Conservation (phyloP, 192 early-diverging fungal species). For the Umbelopsis vinacea region DNA sequence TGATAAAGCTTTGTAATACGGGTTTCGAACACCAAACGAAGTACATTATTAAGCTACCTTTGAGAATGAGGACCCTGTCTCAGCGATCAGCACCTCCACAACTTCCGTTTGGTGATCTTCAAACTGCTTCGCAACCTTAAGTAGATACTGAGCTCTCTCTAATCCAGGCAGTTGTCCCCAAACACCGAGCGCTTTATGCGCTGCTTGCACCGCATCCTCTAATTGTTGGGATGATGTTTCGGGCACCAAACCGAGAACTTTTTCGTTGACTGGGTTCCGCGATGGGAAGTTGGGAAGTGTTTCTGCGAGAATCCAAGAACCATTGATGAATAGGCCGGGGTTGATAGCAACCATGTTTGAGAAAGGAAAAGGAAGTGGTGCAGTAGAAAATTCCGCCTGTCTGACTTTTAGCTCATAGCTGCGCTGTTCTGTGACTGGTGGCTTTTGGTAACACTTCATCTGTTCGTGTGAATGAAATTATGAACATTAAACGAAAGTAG, state of each 20-base stretch:
- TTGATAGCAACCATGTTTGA: neutral
- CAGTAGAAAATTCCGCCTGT: neutral
- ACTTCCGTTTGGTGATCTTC: neutral
- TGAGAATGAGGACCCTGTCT: neutral
- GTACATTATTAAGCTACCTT: neutral
- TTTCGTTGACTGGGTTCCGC: neutral
- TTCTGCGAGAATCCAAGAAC: neutral
- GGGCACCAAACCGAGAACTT: neutral
- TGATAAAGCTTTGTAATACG: neutral
- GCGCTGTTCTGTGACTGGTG: too few relatives aligned
- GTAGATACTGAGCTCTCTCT: constrained; percentile 8
- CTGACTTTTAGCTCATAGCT: neutral
- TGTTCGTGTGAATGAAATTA: too few relatives aligned
- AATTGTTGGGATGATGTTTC: neutral
- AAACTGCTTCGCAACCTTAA: neutral
- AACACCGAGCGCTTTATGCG: neutral
- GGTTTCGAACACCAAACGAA: neutral
- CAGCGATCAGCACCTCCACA: neutral
- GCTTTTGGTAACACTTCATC: too few relatives aligned
- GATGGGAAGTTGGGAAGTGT: neutral
- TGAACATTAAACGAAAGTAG: neutral
- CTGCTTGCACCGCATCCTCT: constrained; percentile 10
- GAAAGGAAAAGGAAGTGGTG: neutral
- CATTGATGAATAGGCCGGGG: constrained; percentile 3
- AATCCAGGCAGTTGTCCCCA: constrained; percentile 5